Base-by-base conservation (phyloP, 2,329 filamentous ascomycete species). In the Exserohilum rostratum region DNA sequence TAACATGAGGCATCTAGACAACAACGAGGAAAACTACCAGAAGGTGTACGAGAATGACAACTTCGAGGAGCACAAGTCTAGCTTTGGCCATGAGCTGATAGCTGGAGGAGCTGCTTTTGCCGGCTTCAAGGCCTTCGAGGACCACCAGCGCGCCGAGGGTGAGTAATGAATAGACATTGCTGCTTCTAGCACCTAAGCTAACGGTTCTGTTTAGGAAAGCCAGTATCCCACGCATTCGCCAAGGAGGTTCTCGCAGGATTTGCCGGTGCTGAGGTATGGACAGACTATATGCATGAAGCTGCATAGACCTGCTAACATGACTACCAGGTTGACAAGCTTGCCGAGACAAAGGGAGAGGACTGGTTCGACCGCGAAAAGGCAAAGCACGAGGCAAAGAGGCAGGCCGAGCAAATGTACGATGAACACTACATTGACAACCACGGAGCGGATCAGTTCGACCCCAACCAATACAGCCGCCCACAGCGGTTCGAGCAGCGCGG, bases 101-200 rank as follows among this genome's bases (percentile, higher is more conserved):
- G 90, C 87, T 61, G 89, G 89, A 59, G 90, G 86, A 53, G 90
- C 90, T 53, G 86, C 88, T 58, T 93, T 93, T 72, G 87, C 85
- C 61, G 90, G 87, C 67, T 89, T 93, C 84, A 91, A 91, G 82
- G 80, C 87, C 18, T 93, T 87, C 68, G 90, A 93, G 78, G 87
- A 92, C 75, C 81, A 84, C 67, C 88, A 92, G 79, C 87, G 88
- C 68, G 80, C 78, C 52, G 81, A 90, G 73, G 90, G 87, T 86
- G 79, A 22, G 79, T 68, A 5, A 25, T 10, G 15, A 15, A 12
- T 3, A 17, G 7, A 20, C 12, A 13, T 20, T 11, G 15, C 11
- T 29, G 27, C 31, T 5, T 6, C 3, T 29, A 4, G 11, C 61
- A 34, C 13, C 31, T 15, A 15, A 15, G 22, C 48, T 60, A 17